Evolutionary conservation across 1,284 basidiomycete genomes (phyloP), one percentile per base, ranked within the genome.

Genomic region (Dichomitus squalens): DNA sequence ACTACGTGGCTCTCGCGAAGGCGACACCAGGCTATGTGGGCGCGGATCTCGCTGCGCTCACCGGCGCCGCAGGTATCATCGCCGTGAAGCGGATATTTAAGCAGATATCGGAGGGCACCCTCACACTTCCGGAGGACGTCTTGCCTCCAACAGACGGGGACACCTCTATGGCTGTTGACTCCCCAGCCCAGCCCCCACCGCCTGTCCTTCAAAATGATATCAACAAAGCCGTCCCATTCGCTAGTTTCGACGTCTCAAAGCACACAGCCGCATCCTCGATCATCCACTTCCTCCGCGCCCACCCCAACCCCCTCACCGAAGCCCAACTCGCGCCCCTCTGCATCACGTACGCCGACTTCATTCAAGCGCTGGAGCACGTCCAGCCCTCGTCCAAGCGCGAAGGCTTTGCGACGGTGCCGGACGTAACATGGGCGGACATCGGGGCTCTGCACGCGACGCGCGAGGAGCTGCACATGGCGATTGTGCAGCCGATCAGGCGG

Each of bases 381-480:
- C 96, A 98, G 71, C 96, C 96, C 0, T 97, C 95, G 0, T 95
- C 96, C 7, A 96, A 96, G 71, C 90, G 96, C 52, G 96, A 99
- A 78, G 97, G 97, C 3, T 99, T 99, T 66, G 90, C 96, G 2
- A 98, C 96, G 0, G 91, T 98, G 0, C 96, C 97, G 0, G 93
- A 96, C 66, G 93, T 98, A 0, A 92, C 92, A 0, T 99, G 96
- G 95, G 81, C 88, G 1, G 95, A 98, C 68, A 84, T 99, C 38
- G 97, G 97, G n/a, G 96, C 96, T 0, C 79, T 98, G 18, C 86
- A 92, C 62, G 81, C 76, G 1, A 93, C 89, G 1, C 80, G 96
- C 23, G 93, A 96, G 64, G 96, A 98, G 75, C 80, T 99, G 38
- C 91, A 95, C 66, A 98, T 98, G 94, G 93, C 95, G 14, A 93